A percentile compares a stretch with the other conserved stretches of the same genome.
phyloP scores from a whole-genome alignment of 2,329 filamentous ascomycete species.

The Stachybotrys chlorohalonatus region DNA sequence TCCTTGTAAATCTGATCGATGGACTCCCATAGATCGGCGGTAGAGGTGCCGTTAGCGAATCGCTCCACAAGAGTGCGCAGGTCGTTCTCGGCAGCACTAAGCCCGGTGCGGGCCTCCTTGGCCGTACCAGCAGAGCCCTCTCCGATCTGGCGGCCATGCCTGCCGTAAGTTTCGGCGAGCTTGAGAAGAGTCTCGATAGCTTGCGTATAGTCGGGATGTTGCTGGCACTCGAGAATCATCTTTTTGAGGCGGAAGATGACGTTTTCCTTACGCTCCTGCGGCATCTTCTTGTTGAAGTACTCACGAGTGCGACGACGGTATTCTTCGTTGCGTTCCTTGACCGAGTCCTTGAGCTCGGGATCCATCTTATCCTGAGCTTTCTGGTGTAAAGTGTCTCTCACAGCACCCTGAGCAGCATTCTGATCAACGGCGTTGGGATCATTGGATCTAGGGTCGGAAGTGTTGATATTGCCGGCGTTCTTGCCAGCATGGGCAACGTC shows the following conservation, averaged over 20 bases:
- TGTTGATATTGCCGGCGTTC: slow-evolving; percentile 43
- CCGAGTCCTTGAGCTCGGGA: slow-evolving; percentile 50
- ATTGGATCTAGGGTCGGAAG: slow-evolving; percentile 38
- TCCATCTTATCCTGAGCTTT: slow-evolving; percentile 54
- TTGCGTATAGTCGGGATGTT: slow-evolving; percentile 85
- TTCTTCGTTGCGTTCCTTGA: slow-evolving; percentile 32
- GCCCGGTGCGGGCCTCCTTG: slow-evolving; percentile 60
- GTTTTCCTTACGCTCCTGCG: slow-evolving; percentile 86
- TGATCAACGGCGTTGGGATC: slow-evolving; percentile 44
- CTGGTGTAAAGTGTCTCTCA: slow-evolving; percentile 40
- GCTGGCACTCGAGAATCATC: slow-evolving; percentile 94
- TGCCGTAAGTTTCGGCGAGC: slow-evolving; percentile 76
- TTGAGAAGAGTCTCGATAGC: slow-evolving; percentile 82
- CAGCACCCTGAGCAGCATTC: slow-evolving; percentile 20
- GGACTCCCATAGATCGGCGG: slow-evolving; percentile 74
- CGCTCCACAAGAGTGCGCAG: slow-evolving; percentile 79
- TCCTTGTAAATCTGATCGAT: slow-evolving; percentile 81
- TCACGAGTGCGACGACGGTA: slow-evolving; percentile 47
- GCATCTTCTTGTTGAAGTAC: slow-evolving; percentile 81
- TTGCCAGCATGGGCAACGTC: slow-evolving; percentile 50
- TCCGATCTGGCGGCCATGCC: slow-evolving; percentile 59
- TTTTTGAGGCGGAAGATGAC: slow-evolving; percentile 89
- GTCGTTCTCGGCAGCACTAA: slow-evolving; percentile 68
- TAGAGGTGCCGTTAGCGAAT: slow-evolving; percentile 90
- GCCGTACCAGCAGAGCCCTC: slow-evolving; percentile 58